Base-by-base conservation (phyloP, 2,329 filamentous ascomycete species). In the Leptoxyphium fumago region DNA sequence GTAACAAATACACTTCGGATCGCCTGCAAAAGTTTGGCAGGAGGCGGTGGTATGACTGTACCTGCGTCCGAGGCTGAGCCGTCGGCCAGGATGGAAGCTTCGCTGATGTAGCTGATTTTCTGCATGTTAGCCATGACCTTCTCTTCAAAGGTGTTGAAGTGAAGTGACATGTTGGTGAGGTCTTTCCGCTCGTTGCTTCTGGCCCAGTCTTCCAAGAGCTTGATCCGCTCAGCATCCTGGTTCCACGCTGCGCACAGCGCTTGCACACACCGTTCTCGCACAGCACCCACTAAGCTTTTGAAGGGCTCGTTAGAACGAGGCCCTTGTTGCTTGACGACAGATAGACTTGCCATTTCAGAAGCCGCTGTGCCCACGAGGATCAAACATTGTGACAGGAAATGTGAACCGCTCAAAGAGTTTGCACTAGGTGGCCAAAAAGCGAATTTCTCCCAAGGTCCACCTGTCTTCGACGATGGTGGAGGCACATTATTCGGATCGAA, bases 381-480 rank as follows among this genome's bases (percentile, higher is more conserved):
- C 17, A 96, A 69, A 59, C 91, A 81, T 59, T 83, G 86, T 42
- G 83, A 79, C 5, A 98, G 72, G 57, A 94, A 95, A 60, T 94
- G 78, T 1, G 89, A 84, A n/a, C 84, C 89, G 46, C 87, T 93
- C 18, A 96, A 68, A 0, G 88, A 88, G 58, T 95, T 96, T 2
- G 87, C 84, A 65, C 84, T 82, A 0, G 89, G 91, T 3, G 89
- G 88, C 88, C 89, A 96, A 63, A 96, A 98, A 0, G 88, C 89
- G 61, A 66, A 91, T 78, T 65, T 89, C 82, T 96, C 91, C 86
- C 87, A 96, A 0, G 80, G 68, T 54, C 94, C 86, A 5, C 88
- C 89, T 52, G 74, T 61, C 4, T 64, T 84, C 0, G 86, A 84
- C 0, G 83, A 85, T 1, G 81, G 79, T 1, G 80, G 78, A 1